phyloP scores from a whole-genome alignment of 2,329 filamentous ascomycete genomes.

The Huntiella bhutanensis region DNA sequence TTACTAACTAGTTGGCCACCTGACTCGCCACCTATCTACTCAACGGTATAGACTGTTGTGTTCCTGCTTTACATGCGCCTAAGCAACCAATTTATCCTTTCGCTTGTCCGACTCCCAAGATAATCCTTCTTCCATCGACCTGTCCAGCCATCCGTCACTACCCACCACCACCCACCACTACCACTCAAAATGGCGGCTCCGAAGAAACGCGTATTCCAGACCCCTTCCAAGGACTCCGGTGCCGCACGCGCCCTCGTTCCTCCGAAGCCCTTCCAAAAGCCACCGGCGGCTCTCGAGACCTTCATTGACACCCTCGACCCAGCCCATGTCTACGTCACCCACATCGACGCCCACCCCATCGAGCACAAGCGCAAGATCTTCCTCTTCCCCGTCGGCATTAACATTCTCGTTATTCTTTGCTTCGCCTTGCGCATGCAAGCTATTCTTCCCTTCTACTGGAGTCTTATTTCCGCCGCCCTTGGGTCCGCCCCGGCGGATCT shows the following conservation, averaged over 20 bases:
- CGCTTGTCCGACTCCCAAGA: no score
- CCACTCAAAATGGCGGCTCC: slow-evolving; percentile 5
- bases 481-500: slow-evolving; percentile 48
- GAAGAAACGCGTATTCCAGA: slow-evolving; percentile 10
- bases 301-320: slow-evolving; percentile 49
- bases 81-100: no score
- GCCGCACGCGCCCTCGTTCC: slow-evolving; percentile 18
- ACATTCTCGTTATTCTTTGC: slow-evolving; percentile 43
- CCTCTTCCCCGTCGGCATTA: slow-evolving; percentile 57
- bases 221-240: not conserved
- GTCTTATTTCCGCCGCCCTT: slow-evolving; percentile 42
- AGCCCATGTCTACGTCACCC: slow-evolving; percentile 62
- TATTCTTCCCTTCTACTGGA: slow-evolving; percentile 55
- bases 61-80: no score
- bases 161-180: not conserved
- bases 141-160: not conserved
- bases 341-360: slow-evolving; percentile 54
- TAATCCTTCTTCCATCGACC: not conserved
- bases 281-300: slow-evolving; percentile 41
- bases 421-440: slow-evolving; percentile 50
- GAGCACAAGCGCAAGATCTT: slow-evolving; percentile 72
- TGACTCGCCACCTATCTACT: no score
- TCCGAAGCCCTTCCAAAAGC: slow-evolving; percentile 49
- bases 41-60: no score
- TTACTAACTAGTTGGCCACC: no score